Evolutionary conservation across 768 basidiomycete species (phyloP), one percentile per base, ranked within the genome.

Genomic region (Kwoniella pini): DNA sequence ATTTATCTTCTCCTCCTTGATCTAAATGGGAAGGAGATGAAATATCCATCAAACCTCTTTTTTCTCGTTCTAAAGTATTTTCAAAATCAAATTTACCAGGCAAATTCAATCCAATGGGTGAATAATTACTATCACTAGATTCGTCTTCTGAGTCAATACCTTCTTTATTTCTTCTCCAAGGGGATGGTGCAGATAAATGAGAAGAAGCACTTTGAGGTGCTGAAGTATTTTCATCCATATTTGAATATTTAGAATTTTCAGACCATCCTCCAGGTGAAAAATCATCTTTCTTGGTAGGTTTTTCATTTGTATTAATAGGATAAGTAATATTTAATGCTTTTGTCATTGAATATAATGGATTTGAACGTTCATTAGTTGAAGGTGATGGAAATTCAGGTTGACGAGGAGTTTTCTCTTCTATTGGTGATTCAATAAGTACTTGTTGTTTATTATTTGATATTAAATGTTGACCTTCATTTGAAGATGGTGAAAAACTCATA

Each of bases 231-330:
- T 36, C 42, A 9, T 59, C 49, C 17, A 26, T 50, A 38, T 40
- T 59, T 21, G 57, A 59, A 27, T 59, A 59, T 30, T 28, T 51
- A 0, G 39, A 43, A 33, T 49, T 43, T 24, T 59, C 57, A 7
- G 57, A 59, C 49, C 50, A 59, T 43, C 57, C 57, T 17, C 57
- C 57, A 21, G 57, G 57, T 31, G 49, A 51, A 1, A 49, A 15
- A 19, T 30, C 57, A 22, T 49, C 44, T 42, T 24, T 55, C 54
- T 27, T 30, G 1, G 31, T 43, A 1, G 39, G 19, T 11, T 27
- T 57, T 17, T 43, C 45, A n/a, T 30, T 12, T 33, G 28, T 36
- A n/a, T n/a, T 50, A 15, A 48, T 19, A 24, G 57, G 26, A 27
- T 42, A 52, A n/a, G 43, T 17, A 12, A 57, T 57, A 19, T 57